These are phyloP conservation scores for Globisporangium barbulae DNA, from an alignment of 352 stramenopile species.

Conservation along the genomic window DNA sequence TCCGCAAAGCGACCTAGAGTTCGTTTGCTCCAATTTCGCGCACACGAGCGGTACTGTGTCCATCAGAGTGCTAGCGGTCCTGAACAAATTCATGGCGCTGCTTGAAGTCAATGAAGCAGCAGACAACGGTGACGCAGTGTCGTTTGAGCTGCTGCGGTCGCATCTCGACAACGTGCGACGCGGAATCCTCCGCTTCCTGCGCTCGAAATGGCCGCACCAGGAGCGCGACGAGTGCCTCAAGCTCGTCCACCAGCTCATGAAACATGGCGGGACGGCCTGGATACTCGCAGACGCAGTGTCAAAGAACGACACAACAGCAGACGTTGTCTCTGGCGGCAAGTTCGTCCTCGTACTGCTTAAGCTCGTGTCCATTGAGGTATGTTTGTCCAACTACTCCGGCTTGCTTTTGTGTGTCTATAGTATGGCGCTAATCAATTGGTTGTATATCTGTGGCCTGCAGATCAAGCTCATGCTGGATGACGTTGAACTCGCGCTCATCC, in stretches of 20 bases:
- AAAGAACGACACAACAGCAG: slow-evolving; percentile 6
- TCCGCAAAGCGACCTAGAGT: slow-evolving; percentile 55
- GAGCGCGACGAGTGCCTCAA: slow-evolving; percentile 64
- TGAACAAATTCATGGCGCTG: slow-evolving; percentile 57
- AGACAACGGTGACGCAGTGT: slow-evolving; percentile 15
- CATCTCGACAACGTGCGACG: slow-evolving; percentile 56
- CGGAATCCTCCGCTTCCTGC: slow-evolving; percentile 60
- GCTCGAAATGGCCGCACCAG: slow-evolving; percentile 65
- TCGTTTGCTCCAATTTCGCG: slow-evolving; percentile 60
- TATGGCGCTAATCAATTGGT: background rate
- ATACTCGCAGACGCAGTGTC: slow-evolving; percentile 57
- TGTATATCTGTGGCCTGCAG: slow-evolving; percentile 20
- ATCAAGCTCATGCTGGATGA: slow-evolving; percentile 87
- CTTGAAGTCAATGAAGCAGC: slow-evolving; percentile 26
- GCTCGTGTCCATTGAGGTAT: slow-evolving; percentile 74
- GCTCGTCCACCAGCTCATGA: slow-evolving; percentile 60
- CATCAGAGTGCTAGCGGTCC: slow-evolving; percentile 39
- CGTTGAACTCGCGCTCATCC: slow-evolving; percentile 62
- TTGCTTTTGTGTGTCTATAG: background rate
- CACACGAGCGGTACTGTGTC: slow-evolving; percentile 30
- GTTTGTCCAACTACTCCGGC: background rate
- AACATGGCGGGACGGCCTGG: slow-evolving; percentile 54
- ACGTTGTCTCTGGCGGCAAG: slow-evolving; percentile 65
- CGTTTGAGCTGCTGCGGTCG: slow-evolving; percentile 48
- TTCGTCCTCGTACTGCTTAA: slow-evolving; percentile 78